A percentile compares a stretch with the other conserved stretches of the same genome.
Conservation (phyloP, 495 filamentous ascomycete genomes). For the Aspergillus conjunctus region DNA sequence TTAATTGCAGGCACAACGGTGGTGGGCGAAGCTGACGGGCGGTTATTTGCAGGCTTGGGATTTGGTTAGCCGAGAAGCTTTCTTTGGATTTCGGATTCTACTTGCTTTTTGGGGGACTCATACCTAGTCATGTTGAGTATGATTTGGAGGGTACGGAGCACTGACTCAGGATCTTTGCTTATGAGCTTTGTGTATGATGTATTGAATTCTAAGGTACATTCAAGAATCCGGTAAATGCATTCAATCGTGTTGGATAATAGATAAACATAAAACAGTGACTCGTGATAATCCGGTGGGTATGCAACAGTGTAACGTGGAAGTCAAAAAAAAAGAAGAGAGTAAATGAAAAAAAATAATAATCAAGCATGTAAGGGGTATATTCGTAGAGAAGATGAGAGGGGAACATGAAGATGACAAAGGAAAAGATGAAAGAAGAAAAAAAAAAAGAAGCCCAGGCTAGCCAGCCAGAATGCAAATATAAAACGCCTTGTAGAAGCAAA, state of each 20-base stretch:
- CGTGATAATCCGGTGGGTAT: constrained; percentile 1
- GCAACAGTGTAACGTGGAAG: not conserved
- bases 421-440: not conserved
- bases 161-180: too few species aligned
- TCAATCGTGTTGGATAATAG: not conserved
- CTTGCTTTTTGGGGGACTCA: too few species aligned
- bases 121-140: too few species aligned
- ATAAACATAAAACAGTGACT: not conserved
- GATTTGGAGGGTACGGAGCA: too few species aligned
- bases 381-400: not conserved
- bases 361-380: constrained; percentile 1
- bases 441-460: not conserved
- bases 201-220: not conserved
- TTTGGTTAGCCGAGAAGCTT: too few species aligned
- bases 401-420: not conserved
- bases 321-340: not conserved
- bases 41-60: not conserved
- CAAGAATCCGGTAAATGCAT: not conserved
- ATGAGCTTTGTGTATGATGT: not conserved
- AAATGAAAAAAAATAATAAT: not conserved
- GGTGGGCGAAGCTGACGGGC: not conserved
- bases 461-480: not conserved
- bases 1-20: not conserved
- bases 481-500: not conserved
- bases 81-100: too few species aligned